Conservation (phyloP, 2,329 filamentous ascomycete species). For the Cladobotryum mycophilum region DNA sequence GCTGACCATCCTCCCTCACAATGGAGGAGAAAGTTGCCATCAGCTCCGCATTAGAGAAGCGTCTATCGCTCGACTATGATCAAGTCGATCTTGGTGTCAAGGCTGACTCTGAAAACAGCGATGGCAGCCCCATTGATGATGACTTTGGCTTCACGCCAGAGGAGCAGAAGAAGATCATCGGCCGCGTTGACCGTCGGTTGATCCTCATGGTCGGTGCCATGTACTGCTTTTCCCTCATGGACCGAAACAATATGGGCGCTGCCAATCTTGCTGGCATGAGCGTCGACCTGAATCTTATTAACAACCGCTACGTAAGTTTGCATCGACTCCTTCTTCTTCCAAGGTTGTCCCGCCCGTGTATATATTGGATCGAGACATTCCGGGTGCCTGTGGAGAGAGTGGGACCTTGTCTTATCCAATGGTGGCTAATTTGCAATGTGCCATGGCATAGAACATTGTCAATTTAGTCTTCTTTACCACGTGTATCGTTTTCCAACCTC, state of each 20-base stretch:
- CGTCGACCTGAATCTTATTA: constrained; percentile 39
- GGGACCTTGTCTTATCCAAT: neutral
- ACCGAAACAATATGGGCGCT: constrained; percentile 68
- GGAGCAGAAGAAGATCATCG: constrained; percentile 63
- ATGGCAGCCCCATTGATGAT: constrained; percentile 40
- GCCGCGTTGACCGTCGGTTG: constrained; percentile 60
- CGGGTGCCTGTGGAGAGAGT: no score
- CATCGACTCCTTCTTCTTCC: neutral
- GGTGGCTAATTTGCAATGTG: neutral
- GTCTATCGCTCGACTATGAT: constrained; percentile 17
- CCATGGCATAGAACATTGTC: constrained; percentile 51
- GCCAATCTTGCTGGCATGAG: constrained; percentile 64
- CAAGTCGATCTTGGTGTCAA: constrained; percentile 18
- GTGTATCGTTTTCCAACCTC: constrained; percentile 66
- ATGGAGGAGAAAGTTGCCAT: constrained; percentile 20
- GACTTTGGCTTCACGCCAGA: constrained; percentile 47
- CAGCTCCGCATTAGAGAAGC: constrained; percentile 19
- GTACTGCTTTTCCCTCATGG: constrained; percentile 73
- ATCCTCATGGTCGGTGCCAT: constrained; percentile 57
- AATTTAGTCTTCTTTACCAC: constrained; percentile 69
- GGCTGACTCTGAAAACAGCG: constrained; percentile 21
- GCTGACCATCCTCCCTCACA: neutral
- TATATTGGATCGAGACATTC: no score
- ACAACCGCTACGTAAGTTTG: constrained; percentile 38
- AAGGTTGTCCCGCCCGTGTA: no score